These are phyloP conservation scores for Cladophialophora bantiana DNA, from an alignment of 2,329 filamentous ascomycete genomes.

Conservation along the genomic window DNA sequence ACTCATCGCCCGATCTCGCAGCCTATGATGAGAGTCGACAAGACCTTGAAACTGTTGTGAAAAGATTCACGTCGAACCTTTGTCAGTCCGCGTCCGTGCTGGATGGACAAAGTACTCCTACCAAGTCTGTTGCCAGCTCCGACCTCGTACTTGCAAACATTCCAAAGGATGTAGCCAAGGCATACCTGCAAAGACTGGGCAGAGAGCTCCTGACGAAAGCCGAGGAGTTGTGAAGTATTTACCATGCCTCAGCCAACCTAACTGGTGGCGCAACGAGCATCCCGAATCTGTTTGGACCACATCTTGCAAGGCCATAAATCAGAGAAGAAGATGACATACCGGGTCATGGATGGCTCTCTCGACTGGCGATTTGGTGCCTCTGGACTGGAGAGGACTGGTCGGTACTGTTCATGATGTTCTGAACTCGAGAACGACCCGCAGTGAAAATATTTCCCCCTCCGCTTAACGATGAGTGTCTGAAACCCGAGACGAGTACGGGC, in stretches of 20 bases:
- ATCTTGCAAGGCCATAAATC: background rate
- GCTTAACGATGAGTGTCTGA: background rate
- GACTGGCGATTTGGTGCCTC: background rate
- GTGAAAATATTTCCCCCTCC: too few relatives aligned
- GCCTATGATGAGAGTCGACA: slow-evolving; percentile 81
- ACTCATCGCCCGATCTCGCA: slow-evolving; percentile 82
- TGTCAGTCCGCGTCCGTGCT: background rate
- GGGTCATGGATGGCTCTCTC: background rate
- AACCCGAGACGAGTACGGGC: background rate
- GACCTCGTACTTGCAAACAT: slow-evolving; percentile 54
- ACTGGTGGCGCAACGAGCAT: background rate
- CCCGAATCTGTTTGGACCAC: background rate
- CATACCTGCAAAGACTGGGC: slow-evolving; percentile 76
- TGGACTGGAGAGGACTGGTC: background rate
- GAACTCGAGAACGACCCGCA: too few relatives aligned
- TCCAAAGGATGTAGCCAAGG: slow-evolving; percentile 69
- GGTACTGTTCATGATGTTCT: background rate
- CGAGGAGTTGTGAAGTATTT: slow-evolving; percentile 22
- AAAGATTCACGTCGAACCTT: slow-evolving; percentile 24
- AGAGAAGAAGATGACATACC: background rate
- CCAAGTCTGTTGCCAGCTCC: background rate
- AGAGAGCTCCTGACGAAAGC: slow-evolving; percentile 66
- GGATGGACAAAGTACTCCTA: background rate
- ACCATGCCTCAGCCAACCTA: background rate
- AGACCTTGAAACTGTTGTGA: slow-evolving; percentile 70